Evolutionary conservation across 192 early-diverging fungal genomes (phyloP).

Genomic region (Coemansia sp.): DNA sequence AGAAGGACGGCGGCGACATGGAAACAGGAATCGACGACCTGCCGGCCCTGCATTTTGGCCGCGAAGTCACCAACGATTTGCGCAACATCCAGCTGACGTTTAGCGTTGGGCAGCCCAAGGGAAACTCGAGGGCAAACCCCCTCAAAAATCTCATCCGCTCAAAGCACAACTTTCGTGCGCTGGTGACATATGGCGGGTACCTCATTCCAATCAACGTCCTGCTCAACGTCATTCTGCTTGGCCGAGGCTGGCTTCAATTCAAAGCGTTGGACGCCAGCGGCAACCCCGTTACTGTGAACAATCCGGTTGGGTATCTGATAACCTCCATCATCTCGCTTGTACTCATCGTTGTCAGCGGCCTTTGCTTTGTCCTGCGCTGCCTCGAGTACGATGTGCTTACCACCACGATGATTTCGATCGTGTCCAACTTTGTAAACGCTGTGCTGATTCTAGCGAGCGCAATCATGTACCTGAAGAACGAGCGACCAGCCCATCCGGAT

Average conservation of each 20-base stretch:
- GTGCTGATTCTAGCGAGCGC: slow-evolving; percentile 46
- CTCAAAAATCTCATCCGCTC: slow-evolving; percentile 45
- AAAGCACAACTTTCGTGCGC: slow-evolving; percentile 51
- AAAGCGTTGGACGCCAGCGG: slow-evolving; percentile 12
- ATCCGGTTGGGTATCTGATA: slow-evolving; percentile 40
- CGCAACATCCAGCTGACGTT: slow-evolving; percentile 52
- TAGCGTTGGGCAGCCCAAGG: slow-evolving; percentile 15
- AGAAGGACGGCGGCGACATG: slow-evolving; percentile 29
- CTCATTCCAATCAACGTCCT: slow-evolving; percentile 52
- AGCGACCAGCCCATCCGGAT: slow-evolving; percentile 41
- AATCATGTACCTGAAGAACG: slow-evolving; percentile 39
- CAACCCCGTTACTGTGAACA: slow-evolving; percentile 22
- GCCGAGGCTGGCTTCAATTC: slow-evolving; percentile 49
- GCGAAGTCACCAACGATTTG: slow-evolving; percentile 44
- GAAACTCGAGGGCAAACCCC: slow-evolving; percentile 14
- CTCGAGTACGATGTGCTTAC: slow-evolving; percentile 47
- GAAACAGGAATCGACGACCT: slow-evolving; percentile 36
- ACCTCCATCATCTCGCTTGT: slow-evolving; percentile 47
- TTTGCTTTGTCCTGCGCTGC: slow-evolving; percentile 53
- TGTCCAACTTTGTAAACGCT: slow-evolving; percentile 46
- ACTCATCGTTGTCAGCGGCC: slow-evolving; percentile 40
- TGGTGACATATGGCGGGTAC: slow-evolving; percentile 53
- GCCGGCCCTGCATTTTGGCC: slow-evolving; percentile 38
- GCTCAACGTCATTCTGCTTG: slow-evolving; percentile 52
- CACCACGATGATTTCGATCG: slow-evolving; percentile 34